Evolutionary conservation across 768 basidiomycete species (phyloP).

Genomic region (Holtermannia corniformis): DNA sequence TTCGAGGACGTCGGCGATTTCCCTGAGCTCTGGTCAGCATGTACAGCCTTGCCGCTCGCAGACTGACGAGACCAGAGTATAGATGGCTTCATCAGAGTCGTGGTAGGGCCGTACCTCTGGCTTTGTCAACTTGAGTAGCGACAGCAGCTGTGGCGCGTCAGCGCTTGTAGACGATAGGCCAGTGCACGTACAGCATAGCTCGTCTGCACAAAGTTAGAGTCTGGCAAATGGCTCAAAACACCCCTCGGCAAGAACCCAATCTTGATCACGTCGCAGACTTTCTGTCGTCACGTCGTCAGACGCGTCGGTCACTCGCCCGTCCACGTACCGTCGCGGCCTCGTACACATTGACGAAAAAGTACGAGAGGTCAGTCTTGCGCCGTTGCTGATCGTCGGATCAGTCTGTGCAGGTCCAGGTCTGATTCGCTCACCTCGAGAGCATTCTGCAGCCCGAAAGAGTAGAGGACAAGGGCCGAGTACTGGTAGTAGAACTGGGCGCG

Average conservation of each 20-base stretch:
- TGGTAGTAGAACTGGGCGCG: conserved; percentile 65
- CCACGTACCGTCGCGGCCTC: conserved; percentile 35
- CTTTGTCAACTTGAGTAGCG: conserved; percentile 68
- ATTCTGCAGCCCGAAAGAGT: conserved; percentile 93
- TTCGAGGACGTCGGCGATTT: conserved; percentile 72
- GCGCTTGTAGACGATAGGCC: not conserved
- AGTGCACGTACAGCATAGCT: conserved; percentile 59
- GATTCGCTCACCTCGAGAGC: conserved; percentile 56
- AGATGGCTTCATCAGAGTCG: conserved; percentile 31
- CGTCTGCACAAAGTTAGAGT: conserved; percentile 80
- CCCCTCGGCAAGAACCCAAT: conserved; percentile 71
- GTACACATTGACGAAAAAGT: conserved; percentile 39
- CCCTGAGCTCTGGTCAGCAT: conserved; percentile 60
- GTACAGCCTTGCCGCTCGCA: conserved; percentile 59
- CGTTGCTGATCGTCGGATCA: conserved; percentile 6
- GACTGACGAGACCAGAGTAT: conserved; percentile 28
- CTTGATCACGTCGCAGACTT: conserved; percentile 50
- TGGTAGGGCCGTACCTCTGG: conserved; percentile 35
- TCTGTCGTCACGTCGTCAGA: conserved; percentile 4
- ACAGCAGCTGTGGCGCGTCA: conserved; percentile 48
- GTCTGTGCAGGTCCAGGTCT: not conserved
- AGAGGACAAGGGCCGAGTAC: conserved; percentile 71
- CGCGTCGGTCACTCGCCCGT: not conserved
- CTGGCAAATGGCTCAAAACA: conserved; percentile 71
- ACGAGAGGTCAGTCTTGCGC: conserved; percentile 39